phyloP scores from a whole-genome alignment of 768 basidiomycete species.

The Crepidotus variabilis region DNA sequence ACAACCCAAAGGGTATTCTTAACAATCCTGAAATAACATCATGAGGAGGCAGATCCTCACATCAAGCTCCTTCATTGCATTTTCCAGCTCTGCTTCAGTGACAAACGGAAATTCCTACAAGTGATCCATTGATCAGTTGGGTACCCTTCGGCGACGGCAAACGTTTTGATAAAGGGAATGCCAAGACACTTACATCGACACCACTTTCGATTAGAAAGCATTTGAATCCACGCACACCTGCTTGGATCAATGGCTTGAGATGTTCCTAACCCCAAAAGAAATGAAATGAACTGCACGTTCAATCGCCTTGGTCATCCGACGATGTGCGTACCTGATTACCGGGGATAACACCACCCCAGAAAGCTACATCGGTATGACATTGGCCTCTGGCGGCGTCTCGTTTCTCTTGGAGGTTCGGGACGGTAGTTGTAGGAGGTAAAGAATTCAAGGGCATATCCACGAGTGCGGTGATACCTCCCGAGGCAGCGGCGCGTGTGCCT shows the following conservation, averaged over 20 bases:
- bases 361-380: slow-evolving; percentile 79
- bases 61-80: slow-evolving; percentile 73
- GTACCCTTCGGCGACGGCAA: too few species aligned
- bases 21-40: neutral
- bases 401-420: slow-evolving; percentile 71
- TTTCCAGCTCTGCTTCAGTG: slow-evolving; percentile 57
- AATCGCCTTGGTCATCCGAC: neutral
- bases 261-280: slow-evolving; percentile 43
- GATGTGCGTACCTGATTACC: slow-evolving; percentile 65
- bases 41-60: slow-evolving; percentile 33
- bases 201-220: slow-evolving; percentile 96
- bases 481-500: slow-evolving; percentile 86
- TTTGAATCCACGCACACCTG: slow-evolving; percentile 94
- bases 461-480: slow-evolving; percentile 92
- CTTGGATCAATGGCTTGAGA: slow-evolving; percentile 68
- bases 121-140: slow-evolving; percentile 5
- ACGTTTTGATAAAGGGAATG: neutral
- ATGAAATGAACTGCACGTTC: neutral
- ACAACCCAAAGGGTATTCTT: slow-evolving; percentile 5
- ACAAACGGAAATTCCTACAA: slow-evolving; percentile 93
- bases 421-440: slow-evolving; percentile 91
- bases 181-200: slow-evolving; percentile 62
- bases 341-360: slow-evolving; percentile 96
- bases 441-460: slow-evolving; percentile 99
- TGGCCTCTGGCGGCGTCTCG: slow-evolving; percentile 65